Evolutionary conservation across 495 filamentous ascomycete species (phyloP), one percentile per base, ranked within the genome.

Genomic region (Penicillium canescens): DNA sequence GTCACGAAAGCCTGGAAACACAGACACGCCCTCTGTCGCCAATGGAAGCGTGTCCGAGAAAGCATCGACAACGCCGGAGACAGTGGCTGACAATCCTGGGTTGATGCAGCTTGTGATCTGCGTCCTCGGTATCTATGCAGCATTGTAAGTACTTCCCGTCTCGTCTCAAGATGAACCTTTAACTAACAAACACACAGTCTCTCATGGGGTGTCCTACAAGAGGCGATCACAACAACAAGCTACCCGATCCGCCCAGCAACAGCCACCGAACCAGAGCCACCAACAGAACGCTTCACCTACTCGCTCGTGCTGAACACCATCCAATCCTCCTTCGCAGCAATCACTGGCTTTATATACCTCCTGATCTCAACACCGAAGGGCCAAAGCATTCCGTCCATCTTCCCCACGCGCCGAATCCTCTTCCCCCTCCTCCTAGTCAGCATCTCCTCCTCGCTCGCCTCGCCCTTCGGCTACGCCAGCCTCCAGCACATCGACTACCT

Each of bases 401-500:
- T 97, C 70, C 94, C 94, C 3, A 85, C 80, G 13, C 63, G 75
- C 52, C 66, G 74, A 26, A 93, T 97, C 61, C 68, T 96, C 33
- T 68, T 81, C 28, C 90, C 92, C n/a, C 78, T 98, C 16, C 60
- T 90, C 46, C 84, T 97, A 41, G 91, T 98, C 49, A 88, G 91
- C 59, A 73, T 96, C 42, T 95, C 89, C 20, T 88, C 86, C 56
- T 89, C 90, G 2, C 89, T 98, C 54, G 90, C 93, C 16, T 89
- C 86, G 6, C 94, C 94, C 26, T 98, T 98, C 61, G 94, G 94
- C 57, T 98, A 98, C 74, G 92, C 93, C 39, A 86, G 84, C 42
- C 86, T 98, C 40, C 82, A 86, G 35, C 93, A 98, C 70, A 93
- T 98, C 75, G 94, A 98, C 81, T 98, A 98, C 79, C 88, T 98